These are phyloP conservation scores for Tuber brumale DNA, from an alignment of 495 filamentous ascomycete species.

Conservation along the genomic window DNA sequence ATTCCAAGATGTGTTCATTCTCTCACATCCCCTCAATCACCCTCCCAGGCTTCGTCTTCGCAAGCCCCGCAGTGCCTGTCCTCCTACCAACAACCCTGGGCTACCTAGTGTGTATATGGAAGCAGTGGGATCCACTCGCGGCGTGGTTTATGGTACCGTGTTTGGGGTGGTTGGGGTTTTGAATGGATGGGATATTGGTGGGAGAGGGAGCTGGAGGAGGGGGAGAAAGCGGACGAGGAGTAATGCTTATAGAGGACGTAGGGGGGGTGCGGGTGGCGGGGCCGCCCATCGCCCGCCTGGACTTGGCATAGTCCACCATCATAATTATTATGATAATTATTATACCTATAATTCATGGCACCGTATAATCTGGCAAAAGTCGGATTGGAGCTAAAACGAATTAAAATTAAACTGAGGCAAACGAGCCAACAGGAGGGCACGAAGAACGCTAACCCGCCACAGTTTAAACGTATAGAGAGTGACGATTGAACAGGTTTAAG, in stretches of 20 bases:
- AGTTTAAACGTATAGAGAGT: no score
- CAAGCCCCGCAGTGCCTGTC: slow-evolving; percentile 59
- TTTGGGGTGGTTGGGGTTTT: slow-evolving; percentile 65
- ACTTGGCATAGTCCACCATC: no score
- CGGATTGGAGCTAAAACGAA: no score
- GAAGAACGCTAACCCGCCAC: no score
- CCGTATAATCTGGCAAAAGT: no score
- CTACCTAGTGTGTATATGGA: slow-evolving; percentile 67
- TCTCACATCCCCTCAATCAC: slow-evolving; percentile 48
- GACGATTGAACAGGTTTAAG: no score
- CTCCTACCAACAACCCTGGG: slow-evolving; percentile 61
- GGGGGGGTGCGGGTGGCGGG: background rate
- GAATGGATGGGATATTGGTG: background rate
- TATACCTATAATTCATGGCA: no score
- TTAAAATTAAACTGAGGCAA: no score
- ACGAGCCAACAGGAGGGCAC: no score
- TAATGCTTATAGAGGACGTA: background rate
- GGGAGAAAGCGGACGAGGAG: background rate
- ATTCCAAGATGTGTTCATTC: slow-evolving; percentile 27
- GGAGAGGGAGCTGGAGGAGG: background rate
- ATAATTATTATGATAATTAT: no score
- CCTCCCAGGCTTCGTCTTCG: slow-evolving; percentile 58
- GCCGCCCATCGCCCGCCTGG: background rate
- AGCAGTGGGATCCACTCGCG: slow-evolving; percentile 61
- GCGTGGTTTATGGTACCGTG: slow-evolving; percentile 74